These are phyloP conservation scores for Fusarium austroafricanum DNA, from an alignment of 2,329 filamentous ascomycete genomes.

Conservation along the genomic window DNA sequence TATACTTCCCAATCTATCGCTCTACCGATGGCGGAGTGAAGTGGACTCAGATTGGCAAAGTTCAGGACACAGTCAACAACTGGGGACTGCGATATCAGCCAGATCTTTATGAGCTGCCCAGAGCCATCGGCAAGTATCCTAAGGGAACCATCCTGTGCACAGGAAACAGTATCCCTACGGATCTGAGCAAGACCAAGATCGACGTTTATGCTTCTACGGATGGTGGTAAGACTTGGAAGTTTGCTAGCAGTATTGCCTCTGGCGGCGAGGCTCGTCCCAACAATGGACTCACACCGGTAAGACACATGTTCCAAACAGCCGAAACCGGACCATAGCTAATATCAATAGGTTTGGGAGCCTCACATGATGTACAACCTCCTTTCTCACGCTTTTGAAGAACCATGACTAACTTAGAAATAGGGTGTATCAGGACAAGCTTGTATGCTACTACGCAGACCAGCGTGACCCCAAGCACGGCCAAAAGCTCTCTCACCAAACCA, in stretches of 20 bases:
- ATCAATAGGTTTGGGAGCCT: constrained; percentile 73
- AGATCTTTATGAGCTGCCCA: constrained; percentile 72
- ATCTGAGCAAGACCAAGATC: constrained; percentile 73
- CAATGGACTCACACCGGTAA: constrained; percentile 72
- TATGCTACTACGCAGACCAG: constrained; percentile 79
- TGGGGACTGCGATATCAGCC: constrained; percentile 79
- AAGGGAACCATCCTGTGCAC: constrained; percentile 73
- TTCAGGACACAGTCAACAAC: constrained; percentile 72
- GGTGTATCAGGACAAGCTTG: constrained; percentile 67
- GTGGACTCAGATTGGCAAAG: constrained; percentile 73
- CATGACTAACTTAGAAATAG: constrained; percentile 42
- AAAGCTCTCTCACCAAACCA: constrained; percentile 74
- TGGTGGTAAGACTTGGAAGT: constrained; percentile 71
- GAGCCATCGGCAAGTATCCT: constrained; percentile 66
- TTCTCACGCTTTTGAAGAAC: accelerated
- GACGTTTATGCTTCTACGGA: constrained; percentile 74
- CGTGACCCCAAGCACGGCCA: constrained; percentile 72
- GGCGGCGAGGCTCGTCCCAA: constrained; percentile 71
- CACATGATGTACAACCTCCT: constrained; percentile 62
- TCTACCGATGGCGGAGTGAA: constrained; percentile 65
- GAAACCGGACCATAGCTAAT: not conserved
- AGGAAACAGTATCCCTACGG: constrained; percentile 68
- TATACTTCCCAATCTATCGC: constrained; percentile 66
- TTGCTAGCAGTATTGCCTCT: constrained; percentile 72
- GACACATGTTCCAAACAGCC: not conserved